phyloP scores from a whole-genome alignment of 257 asterid species.

The Solanum verrucosum region DNA sequence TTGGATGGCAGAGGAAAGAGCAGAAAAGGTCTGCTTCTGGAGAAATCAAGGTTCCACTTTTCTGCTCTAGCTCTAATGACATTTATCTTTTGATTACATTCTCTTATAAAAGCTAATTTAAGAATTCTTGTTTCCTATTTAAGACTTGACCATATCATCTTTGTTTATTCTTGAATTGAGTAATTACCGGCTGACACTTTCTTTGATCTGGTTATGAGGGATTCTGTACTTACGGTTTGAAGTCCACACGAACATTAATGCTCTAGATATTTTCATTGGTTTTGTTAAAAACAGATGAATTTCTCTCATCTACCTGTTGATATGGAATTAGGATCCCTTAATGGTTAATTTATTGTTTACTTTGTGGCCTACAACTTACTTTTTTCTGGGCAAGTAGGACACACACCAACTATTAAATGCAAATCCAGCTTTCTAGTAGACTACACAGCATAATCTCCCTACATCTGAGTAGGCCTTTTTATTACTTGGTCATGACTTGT shows the following conservation, averaged over 20 bases:
- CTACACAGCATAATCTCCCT: neutral
- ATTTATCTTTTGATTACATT: neutral
- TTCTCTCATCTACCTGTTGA: neutral
- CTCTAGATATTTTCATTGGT: neutral
- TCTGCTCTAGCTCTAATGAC: neutral
- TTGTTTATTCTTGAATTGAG: neutral
- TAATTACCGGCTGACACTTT: neutral
- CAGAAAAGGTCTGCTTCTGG: constrained; percentile 78
- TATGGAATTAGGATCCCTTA: neutral
- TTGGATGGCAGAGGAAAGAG: constrained; percentile 88
- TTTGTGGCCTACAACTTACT: neutral
- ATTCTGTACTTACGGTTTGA: neutral
- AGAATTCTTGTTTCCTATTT: neutral
- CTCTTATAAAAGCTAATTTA: neutral
- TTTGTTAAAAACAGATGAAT: neutral
- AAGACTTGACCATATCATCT: neutral
- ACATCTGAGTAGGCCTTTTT: neutral
- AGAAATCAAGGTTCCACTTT: constrained; percentile 62
- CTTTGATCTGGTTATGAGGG: neutral
- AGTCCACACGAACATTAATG: neutral
- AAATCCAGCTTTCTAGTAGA: neutral
- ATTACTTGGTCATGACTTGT: neutral
- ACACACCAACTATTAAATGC: neutral
- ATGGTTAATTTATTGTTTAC: neutral
- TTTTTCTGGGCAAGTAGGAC: neutral